These are phyloP conservation scores for Populus hybrid DNA, from an alignment of 441 rosid genomes.

Conservation along the genomic window DNA sequence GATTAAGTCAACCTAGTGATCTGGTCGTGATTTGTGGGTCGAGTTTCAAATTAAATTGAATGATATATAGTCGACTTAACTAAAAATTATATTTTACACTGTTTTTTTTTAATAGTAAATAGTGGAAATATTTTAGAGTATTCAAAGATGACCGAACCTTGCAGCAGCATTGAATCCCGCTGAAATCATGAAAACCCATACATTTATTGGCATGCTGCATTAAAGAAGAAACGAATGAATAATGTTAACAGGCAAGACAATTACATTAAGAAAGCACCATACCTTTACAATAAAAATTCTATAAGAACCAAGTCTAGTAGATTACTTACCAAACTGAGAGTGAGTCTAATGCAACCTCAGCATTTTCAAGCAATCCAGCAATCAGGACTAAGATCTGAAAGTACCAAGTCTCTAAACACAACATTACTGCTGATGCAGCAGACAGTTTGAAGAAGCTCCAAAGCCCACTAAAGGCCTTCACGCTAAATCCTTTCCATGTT, in stretches of 20 bases:
- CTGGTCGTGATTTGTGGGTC: no score
- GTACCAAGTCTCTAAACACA: background rate
- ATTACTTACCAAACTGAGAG: background rate
- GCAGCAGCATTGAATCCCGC: background rate
- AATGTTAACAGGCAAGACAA: background rate
- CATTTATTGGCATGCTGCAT: background rate
- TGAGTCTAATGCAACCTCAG: background rate
- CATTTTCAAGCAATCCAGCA: constrained; percentile 1
- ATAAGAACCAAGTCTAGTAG: no score
- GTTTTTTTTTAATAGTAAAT: no score
- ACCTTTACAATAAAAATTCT: background rate
- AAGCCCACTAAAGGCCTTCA: background rate
- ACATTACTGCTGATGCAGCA: background rate
- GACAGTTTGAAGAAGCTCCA: background rate
- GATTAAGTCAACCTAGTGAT: no score
- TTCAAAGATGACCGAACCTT: background rate
- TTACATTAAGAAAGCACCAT: background rate
- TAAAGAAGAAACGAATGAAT: background rate
- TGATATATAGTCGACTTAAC: no score
- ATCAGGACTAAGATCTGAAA: constrained; percentile 37
- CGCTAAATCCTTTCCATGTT: background rate
- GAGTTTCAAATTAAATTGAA: no score
- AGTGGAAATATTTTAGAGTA: no score
- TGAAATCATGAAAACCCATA: background rate
- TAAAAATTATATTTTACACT: no score